Evolutionary conservation across 176 grass and related monocot genomes (phyloP).

Genomic region (Juncus inflexus): DNA sequence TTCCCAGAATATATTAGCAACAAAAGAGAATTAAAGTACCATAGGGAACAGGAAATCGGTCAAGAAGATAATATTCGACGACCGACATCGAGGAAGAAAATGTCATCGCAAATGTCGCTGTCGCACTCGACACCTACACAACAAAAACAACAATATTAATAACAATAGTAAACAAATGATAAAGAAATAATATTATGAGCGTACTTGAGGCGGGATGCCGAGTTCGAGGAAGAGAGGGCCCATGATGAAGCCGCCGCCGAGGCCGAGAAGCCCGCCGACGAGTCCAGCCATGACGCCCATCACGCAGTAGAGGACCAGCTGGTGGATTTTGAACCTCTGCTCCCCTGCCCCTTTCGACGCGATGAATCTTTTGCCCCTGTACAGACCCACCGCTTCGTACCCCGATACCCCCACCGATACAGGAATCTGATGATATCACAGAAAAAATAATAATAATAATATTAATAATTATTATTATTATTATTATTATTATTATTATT

Average conservation of each 20-base stretch:
- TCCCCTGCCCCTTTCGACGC: conserved; percentile 30
- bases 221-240: conserved; percentile 90
- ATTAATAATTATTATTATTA: neutral
- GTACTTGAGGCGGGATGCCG: conserved; percentile 85
- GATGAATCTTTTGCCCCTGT: conserved; percentile 35
- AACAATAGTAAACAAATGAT: neutral
- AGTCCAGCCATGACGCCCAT: conserved; percentile 63
- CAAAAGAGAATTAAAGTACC: conserved; percentile 27
- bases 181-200: neutral
- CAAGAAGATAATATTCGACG: conserved; percentile 85
- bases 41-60: conserved; percentile 76
- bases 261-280: conserved; percentile 80
- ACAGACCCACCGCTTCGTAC: conserved; percentile 33
- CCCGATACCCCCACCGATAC: conserved; percentile 24
- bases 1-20: no score
- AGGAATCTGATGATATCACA: conserved; percentile 28
- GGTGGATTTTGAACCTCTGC: conserved; percentile 37
- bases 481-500: neutral
- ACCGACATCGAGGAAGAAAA: conserved; percentile 96
- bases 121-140: conserved; percentile 89
- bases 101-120: conserved; percentile 91
- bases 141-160: neutral
- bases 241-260: conserved; percentile 92
- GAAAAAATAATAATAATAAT: neutral
- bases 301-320: conserved; percentile 51